phyloP scores from a whole-genome alignment of 2,329 filamentous ascomycete genomes.

The Fulvia fulva region DNA sequence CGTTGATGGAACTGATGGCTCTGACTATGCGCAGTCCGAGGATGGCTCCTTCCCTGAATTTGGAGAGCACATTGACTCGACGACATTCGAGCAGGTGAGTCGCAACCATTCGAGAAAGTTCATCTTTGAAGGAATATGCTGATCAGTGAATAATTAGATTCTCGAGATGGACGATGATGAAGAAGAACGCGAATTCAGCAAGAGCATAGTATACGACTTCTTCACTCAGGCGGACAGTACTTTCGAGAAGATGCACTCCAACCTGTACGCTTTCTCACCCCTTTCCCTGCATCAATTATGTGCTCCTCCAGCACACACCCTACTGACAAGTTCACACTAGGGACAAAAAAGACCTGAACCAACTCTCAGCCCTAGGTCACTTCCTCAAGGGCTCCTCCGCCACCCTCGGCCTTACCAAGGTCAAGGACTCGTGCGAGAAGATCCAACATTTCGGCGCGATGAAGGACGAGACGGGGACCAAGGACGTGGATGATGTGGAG shows the following conservation, averaged over 20 bases:
- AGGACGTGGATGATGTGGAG: constrained; percentile 62
- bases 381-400: constrained; percentile 97
- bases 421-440: constrained; percentile 91
- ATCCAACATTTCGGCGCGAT: constrained; percentile 88
- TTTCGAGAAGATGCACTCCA: constrained; percentile 76
- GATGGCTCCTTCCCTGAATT: constrained; percentile 53
- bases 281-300: not conserved
- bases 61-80: constrained; percentile 70
- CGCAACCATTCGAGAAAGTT: too few species aligned
- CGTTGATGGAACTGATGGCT: constrained; percentile 24
- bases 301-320: not conserved
- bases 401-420: constrained; percentile 83
- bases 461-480: constrained; percentile 71
- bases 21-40: constrained; percentile 37
- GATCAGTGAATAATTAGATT: constrained; percentile 50
- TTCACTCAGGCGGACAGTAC: constrained; percentile 87
- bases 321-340: constrained; percentile 44
- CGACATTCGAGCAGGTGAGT: constrained; percentile 71
- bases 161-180: constrained; percentile 97
- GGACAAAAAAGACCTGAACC: constrained; percentile 61
- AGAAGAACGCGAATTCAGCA: constrained; percentile 80
- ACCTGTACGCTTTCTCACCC: constrained; percentile 59
- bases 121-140: too few species aligned
- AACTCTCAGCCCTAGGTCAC: constrained; percentile 81
- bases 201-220: constrained; percentile 83